phyloP scores from a whole-genome alignment of 345 rosid species.

The Eucalyptus sp. region DNA sequence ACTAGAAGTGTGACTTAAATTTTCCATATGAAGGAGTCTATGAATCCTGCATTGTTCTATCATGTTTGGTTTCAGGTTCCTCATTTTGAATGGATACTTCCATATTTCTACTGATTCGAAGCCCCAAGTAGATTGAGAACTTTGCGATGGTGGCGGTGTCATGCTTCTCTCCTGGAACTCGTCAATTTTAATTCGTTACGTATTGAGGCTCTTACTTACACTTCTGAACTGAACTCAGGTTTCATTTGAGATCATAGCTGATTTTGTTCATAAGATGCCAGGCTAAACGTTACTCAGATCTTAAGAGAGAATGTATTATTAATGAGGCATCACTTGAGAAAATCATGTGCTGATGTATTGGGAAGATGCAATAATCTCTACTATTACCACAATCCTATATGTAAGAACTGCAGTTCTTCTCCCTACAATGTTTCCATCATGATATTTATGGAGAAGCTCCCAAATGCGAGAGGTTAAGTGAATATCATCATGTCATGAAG shows the following conservation, averaged over 20 bases:
- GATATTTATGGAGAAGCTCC: not conserved
- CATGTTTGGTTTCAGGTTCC: not conserved
- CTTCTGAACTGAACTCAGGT: not conserved
- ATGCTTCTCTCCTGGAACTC: not conserved
- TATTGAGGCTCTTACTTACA: not conserved
- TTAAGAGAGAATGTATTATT: not conserved
- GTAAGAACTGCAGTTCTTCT: not conserved
- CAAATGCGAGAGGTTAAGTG: not conserved
- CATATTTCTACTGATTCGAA: not conserved
- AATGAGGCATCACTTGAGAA: not conserved
- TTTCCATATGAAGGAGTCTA: not conserved
- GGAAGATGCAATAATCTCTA: too few species aligned
- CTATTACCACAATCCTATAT: too few species aligned
- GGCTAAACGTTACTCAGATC: not conserved
- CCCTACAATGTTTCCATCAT: too few species aligned
- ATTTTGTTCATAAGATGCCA: not conserved
- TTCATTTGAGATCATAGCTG: not conserved
- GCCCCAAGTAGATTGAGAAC: not conserved
- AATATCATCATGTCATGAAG: too few species aligned
- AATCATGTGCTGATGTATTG: too few species aligned
- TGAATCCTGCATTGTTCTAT: not conserved
- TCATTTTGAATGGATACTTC: not conserved
- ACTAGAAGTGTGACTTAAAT: not conserved
- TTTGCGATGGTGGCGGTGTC: not conserved
- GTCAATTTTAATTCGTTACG: fast-evolving